Evolutionary conservation across 805 yeast species (phyloP).

Genomic region (Candida endomychidarum): DNA sequence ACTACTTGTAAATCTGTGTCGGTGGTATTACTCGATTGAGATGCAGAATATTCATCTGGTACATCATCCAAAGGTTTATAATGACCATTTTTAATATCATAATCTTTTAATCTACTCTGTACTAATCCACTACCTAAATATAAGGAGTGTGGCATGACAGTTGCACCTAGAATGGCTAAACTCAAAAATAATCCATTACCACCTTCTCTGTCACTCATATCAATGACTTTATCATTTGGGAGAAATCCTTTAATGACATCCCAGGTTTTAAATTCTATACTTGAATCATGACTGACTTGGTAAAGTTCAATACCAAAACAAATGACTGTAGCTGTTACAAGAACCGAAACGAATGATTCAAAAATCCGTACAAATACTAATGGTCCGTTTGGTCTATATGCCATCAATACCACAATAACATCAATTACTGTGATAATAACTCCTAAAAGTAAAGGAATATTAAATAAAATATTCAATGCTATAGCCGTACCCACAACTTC

Average conservation of each 20-base stretch:
- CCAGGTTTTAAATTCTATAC: slow-evolving; percentile 42
- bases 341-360: slow-evolving; percentile 68
- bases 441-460: slow-evolving; percentile 72
- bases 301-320: slow-evolving; percentile 78
- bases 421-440: slow-evolving; percentile 79
- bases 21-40: not conserved
- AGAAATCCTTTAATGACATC: slow-evolving; percentile 70
- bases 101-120: slow-evolving; percentile 78
- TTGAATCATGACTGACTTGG: slow-evolving; percentile 54
- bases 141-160: slow-evolving; percentile 92
- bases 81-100: slow-evolving; percentile 63
- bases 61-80: slow-evolving; percentile 23
- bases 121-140: slow-evolving; percentile 86
- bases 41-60: not conserved
- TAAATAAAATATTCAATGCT: slow-evolving; percentile 72
- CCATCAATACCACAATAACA: slow-evolving; percentile 73
- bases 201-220: slow-evolving; percentile 46
- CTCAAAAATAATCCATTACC: slow-evolving; percentile 68
- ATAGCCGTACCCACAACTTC: slow-evolving; percentile 95
- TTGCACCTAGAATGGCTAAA: slow-evolving; percentile 87
- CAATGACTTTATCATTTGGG: slow-evolving; percentile 48
- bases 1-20: slow-evolving; percentile 3
- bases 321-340: slow-evolving; percentile 71
- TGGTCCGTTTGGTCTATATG: slow-evolving; percentile 73
- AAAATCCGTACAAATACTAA: slow-evolving; percentile 73